Conservation (phyloP, 305 asterid species). For the Solanum hybrid region DNA sequence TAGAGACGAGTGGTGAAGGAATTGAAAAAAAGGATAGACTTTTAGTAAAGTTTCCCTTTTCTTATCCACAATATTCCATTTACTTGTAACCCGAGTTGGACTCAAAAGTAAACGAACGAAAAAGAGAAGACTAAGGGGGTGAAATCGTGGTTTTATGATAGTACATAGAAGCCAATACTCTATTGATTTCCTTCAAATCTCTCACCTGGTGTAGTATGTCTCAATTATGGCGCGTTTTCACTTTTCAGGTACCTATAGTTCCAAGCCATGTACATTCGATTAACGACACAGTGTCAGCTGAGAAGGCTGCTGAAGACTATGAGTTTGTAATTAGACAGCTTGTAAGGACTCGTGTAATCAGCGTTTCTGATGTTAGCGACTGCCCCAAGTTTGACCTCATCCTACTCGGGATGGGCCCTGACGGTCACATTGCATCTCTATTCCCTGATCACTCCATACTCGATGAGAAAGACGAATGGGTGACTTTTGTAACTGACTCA, state of each 20-base stretch:
- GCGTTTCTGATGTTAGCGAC: constrained; percentile 58
- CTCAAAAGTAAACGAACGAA: neutral
- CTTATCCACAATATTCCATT: neutral
- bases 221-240: neutral
- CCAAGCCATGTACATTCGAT: constrained; percentile 75
- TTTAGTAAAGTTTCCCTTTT: neutral
- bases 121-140: neutral
- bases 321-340: constrained; percentile 77
- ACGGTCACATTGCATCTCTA: constrained; percentile 80
- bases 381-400: constrained; percentile 88
- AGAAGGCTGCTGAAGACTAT: constrained; percentile 74
- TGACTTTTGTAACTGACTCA: constrained; percentile 69
- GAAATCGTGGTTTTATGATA: neutral
- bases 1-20: neutral
- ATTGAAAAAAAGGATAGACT: neutral
- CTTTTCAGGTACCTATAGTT: constrained; percentile 61
- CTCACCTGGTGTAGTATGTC: neutral
- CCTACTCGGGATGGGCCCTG: constrained; percentile 82
- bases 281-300: constrained; percentile 65
- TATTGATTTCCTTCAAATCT: neutral
- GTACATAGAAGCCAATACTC: neutral
- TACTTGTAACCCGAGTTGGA: neutral
- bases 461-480: constrained; percentile 64
- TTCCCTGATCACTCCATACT: constrained; percentile 60
- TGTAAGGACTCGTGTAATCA: constrained; percentile 62